Evolutionary conservation across 306 rosid species (phyloP).

Genomic region (Potentilla sterilis): DNA sequence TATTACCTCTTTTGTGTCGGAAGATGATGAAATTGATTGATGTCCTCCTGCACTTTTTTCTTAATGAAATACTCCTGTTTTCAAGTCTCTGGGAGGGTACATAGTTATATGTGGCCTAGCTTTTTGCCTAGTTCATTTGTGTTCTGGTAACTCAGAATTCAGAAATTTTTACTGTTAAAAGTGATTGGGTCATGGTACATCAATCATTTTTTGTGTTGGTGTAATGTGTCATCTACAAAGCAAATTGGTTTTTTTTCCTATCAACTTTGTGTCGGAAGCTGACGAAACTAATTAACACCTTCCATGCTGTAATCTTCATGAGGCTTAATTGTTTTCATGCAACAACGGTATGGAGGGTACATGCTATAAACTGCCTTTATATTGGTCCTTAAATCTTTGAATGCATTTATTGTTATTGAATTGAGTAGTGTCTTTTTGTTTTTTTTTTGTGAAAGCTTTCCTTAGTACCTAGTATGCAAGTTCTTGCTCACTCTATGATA

Average conservation of each 20-base stretch:
- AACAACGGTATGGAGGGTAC: conserved; percentile 10
- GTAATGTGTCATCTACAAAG: conserved; percentile 54
- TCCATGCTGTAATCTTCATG: conserved; percentile 7
- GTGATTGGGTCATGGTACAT: neutral
- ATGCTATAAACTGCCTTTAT: neutral
- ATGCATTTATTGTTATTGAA: neutral
- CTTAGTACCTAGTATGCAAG: neutral
- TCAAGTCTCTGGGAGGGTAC: conserved; percentile 13
- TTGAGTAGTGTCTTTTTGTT: neutral
- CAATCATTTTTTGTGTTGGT: no score
- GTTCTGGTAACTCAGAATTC: neutral
- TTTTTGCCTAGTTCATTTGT: neutral
- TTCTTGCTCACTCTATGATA: neutral
- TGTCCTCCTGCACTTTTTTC: neutral
- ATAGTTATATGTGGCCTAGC: neutral
- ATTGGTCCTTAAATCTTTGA: neutral
- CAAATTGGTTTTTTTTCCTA: conserved; percentile 29
- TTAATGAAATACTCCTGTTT: conserved; percentile 16
- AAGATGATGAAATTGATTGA: conserved; percentile 24
- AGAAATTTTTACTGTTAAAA: neutral
- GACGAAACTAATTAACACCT: conserved; percentile 12
- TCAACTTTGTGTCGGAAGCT: conserved; percentile 44
- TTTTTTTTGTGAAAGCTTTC: neutral
- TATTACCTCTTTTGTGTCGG: conserved; percentile 42
- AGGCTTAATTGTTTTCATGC: conserved; percentile 9